Evolutionary conservation across 495 filamentous ascomycete species (phyloP).

Genomic region (Cercophora newfieldiana): DNA sequence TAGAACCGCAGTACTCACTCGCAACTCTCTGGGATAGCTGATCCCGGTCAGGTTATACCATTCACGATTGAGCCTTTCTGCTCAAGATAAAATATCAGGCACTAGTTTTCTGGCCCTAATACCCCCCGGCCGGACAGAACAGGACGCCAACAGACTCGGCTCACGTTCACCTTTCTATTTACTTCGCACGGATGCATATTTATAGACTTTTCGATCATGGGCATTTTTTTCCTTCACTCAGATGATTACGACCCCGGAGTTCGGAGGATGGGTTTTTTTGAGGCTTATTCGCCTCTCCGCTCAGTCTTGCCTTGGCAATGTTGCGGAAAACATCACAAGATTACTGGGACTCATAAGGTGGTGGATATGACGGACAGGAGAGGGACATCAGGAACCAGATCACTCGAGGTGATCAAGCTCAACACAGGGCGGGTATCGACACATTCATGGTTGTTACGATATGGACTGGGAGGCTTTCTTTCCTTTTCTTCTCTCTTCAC

Average conservation of each 20-base stretch:
- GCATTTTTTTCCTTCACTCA: conserved; percentile 9
- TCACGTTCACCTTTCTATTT: not conserved
- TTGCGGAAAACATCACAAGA: not conserved
- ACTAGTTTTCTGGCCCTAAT: conserved; percentile 4
- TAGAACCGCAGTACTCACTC: conserved; percentile 16
- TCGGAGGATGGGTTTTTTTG: conserved; percentile 2
- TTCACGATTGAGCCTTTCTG: not conserved
- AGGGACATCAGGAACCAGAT: not conserved
- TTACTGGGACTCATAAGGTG: not conserved
- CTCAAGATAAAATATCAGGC: not conserved
- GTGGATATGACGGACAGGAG: not conserved
- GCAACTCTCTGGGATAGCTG: not conserved
- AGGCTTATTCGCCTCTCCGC: not conserved
- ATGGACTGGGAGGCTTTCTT: not conserved
- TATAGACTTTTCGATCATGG: conserved; percentile 16
- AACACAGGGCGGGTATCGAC: not conserved
- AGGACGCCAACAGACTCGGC: not conserved
- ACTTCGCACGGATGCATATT: conserved; percentile 4
- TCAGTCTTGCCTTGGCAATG: not conserved
- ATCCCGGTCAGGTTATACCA: not conserved
- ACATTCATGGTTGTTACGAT: conserved; percentile 7
- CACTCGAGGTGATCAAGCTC: not conserved
- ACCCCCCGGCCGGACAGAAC: not conserved
- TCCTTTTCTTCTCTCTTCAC: not conserved
- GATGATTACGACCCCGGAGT: conserved; percentile 5